Evolutionary conservation across 352 stramenopile genomes (phyloP).

Genomic region (Pythium rhizo-oryzae): DNA sequence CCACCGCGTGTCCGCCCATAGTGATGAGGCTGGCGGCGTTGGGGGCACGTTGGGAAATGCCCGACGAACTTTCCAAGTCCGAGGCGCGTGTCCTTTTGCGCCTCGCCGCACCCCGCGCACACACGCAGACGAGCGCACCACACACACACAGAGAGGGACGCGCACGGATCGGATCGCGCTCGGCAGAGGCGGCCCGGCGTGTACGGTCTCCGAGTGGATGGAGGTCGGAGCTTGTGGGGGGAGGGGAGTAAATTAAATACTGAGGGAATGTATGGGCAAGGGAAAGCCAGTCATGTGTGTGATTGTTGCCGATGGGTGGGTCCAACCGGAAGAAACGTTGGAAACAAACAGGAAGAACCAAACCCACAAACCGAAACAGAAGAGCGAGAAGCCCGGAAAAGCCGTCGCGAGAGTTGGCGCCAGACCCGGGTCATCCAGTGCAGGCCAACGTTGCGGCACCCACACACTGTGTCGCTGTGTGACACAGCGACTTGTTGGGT

Average conservation of each 20-base stretch:
- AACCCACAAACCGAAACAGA: conserved; percentile 6
- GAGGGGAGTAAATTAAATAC: conserved; percentile 48
- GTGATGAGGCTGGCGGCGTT: background rate
- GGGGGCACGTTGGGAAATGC: background rate
- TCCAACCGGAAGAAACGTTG: conserved; percentile 4
- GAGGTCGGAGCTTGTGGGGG: conserved; percentile 8
- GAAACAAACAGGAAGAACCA: conserved; percentile 11
- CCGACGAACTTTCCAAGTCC: background rate
- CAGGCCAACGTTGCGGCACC: background rate
- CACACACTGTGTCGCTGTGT: too few relatives aligned
- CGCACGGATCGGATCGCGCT: background rate
- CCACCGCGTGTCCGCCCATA: conserved; percentile 25
- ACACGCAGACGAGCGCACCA: background rate
- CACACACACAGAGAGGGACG: conserved; percentile 13
- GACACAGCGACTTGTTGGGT: conserved; percentile 14
- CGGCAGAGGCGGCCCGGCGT: background rate
- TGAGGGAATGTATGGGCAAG: conserved; percentile 36
- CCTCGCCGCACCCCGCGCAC: background rate
- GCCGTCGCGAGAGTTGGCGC: background rate
- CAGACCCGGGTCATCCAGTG: conserved; percentile 11
- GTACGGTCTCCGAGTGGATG: conserved; percentile 1
- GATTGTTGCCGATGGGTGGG: conserved; percentile 3
- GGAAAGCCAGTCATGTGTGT: conserved; percentile 20
- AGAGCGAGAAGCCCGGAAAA: conserved; percentile 1
- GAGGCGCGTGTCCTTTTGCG: conserved; percentile 1